Base-by-base conservation (phyloP, 2,329 filamentous ascomycete species). In the Fusarium paranaense region DNA sequence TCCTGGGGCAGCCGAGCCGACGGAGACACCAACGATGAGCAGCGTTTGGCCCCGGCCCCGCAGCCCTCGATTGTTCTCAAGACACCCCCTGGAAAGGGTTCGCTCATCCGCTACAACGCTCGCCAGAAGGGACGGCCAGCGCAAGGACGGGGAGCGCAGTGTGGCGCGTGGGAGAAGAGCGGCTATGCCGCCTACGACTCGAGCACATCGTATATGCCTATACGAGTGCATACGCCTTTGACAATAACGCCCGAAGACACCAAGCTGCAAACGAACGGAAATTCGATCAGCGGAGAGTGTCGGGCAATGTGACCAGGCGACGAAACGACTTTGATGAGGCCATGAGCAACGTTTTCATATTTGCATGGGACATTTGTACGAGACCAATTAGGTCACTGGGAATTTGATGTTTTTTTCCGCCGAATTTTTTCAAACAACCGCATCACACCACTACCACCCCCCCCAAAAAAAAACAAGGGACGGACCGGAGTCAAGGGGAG, bases 1-100 rank as follows among this genome's bases (percentile, higher is more conserved):
- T 96, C 95, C 62, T 98, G 95, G 95, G 95, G 95, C 80, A 98
- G 95, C 84, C 93, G 95, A 83, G 94, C 95, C 78, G 95, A 97
- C 78, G 95, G 95, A 80, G 95, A 98, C 83, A 89, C 93, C 76
- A 93, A 97, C 83, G 93, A 97, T 83, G 89, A 89, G 73, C 88
- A 91, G 76, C 91, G 93, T 80, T 91, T 94, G 86, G 89, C 84
- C 42, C 85, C 82, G 35, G 83, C 84, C 40, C 86, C 87, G 18
- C 80, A 80, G 75, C 84, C 81, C 33, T 81, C 83, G 6, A 75
- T 82, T 63, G 82, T 83, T 59, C 80, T 88, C 75, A 85, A 84
- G 45, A 83, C 84, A 18, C 87, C 87, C 47, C 82, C 82, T 6
- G 84, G 83, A 56, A 82, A 82, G 62, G 81, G 80, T 37, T 84